Percentiles rank a stretch among this genome's conserved stretches.
Evolutionary conservation across 805 yeast species (phyloP).

Genomic region (Lachancea lanzarotensis): DNA sequence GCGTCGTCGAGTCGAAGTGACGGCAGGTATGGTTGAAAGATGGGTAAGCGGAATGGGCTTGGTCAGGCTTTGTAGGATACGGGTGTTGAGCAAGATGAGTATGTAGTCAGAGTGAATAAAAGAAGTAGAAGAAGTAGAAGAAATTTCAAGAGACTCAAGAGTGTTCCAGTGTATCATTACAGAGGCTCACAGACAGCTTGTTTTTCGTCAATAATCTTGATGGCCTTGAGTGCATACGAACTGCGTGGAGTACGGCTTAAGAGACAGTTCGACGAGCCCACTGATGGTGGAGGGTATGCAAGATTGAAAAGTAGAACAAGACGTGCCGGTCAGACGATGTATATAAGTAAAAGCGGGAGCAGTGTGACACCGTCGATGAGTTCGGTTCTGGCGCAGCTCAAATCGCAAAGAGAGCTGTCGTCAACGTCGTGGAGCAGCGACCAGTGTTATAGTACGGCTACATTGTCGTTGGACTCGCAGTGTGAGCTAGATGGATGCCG

Average conservation of each 20-base stretch:
- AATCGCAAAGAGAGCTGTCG: background rate
- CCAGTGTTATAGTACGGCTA: background rate
- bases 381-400: conserved; percentile 23
- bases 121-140: background rate
- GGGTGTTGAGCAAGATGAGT: background rate
- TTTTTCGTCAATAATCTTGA: background rate
- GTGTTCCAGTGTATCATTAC: too few species aligned
- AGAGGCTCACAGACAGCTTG: too few species aligned
- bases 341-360: background rate
- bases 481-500: background rate
- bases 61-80: background rate
- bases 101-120: background rate
- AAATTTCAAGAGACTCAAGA: too few species aligned
- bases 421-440: background rate
- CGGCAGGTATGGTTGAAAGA: background rate
- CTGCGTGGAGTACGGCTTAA: background rate
- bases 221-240: background rate
- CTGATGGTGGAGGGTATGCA: background rate
- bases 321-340: background rate
- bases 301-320: background rate
- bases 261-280: background rate
- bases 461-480: background rate
- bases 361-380: conserved; percentile 22
- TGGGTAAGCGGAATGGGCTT: background rate
- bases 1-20: background rate